Conservation (phyloP, 169 alveolate species). For the Eimeria acervulina region DNA sequence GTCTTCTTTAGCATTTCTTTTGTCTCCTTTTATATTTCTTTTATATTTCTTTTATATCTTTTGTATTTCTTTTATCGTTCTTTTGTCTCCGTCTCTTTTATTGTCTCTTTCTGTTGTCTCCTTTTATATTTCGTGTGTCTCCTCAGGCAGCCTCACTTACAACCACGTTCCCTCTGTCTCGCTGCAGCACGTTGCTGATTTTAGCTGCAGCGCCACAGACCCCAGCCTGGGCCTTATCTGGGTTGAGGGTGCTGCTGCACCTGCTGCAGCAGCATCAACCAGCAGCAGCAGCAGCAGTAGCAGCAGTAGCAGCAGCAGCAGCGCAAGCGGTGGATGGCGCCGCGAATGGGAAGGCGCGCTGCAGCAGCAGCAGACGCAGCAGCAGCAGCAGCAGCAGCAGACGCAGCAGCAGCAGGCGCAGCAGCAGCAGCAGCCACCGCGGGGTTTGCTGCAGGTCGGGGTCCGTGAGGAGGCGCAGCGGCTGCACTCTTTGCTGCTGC, state of each 20-base stretch:
- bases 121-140: background rate
- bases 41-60: background rate
- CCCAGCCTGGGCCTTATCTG: constrained; percentile 46
- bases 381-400: background rate
- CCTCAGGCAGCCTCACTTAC: constrained; percentile 55
- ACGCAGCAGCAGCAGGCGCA: background rate
- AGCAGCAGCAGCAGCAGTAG: constrained; percentile 28
- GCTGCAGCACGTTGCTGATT: constrained; percentile 46
- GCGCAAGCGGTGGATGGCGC: background rate
- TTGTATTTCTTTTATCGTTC: no score
- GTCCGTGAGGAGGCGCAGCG: constrained; percentile 76
- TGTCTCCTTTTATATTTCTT: no score
- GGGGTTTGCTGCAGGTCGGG: constrained; percentile 46
- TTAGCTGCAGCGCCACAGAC: constrained; percentile 66
- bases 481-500: constrained; percentile 46
- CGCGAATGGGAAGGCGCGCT: background rate
- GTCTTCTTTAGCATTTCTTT: background rate
- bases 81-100: background rate
- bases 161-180: constrained; percentile 41
- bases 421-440: background rate
- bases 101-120: background rate
- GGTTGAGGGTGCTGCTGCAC: constrained; percentile 44
- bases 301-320: background rate
- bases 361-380: constrained; percentile 2
- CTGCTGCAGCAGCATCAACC: background rate